Conservation (phyloP, 306 rosid genomes). For the Potentilla sterilis region DNA sequence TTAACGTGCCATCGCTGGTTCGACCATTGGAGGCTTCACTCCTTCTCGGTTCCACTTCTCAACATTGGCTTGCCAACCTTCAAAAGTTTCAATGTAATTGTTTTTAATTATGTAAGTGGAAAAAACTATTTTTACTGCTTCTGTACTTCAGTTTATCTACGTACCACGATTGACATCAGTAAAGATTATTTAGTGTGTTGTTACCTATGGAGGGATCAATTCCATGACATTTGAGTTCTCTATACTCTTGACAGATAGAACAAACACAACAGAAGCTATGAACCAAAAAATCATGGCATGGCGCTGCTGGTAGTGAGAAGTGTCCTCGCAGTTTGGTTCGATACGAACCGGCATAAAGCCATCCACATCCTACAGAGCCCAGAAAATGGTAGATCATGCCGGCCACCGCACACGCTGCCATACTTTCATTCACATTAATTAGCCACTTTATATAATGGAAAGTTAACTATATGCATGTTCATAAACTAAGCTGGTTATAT, state of each 20-base stretch:
- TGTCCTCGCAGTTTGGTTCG: slow-evolving; percentile 27
- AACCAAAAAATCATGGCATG: slow-evolving; percentile 16
- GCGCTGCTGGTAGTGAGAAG: slow-evolving; percentile 32
- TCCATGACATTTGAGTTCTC: slow-evolving; percentile 29
- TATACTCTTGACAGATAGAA: slow-evolving; percentile 28
- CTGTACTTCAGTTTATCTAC: too few relatives aligned
- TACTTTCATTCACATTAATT: not conserved
- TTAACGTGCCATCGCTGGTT: slow-evolving; percentile 19
- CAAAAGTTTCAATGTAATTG: not conserved
- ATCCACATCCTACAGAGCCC: not conserved
- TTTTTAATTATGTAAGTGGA: not conserved
- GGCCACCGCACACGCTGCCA: slow-evolving; percentile 22
- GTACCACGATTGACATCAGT: not conserved
- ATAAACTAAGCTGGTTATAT: not conserved
- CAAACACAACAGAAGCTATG: slow-evolving; percentile 27
- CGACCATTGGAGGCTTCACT: slow-evolving; percentile 19
- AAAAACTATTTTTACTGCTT: not conserved
- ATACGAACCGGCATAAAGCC: slow-evolving; percentile 16
- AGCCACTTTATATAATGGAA: not conserved
- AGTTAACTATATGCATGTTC: not conserved
- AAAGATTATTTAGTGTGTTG: not conserved
- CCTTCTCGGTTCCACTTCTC: slow-evolving; percentile 29
- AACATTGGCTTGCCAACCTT: slow-evolving; percentile 32
- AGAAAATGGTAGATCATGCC: slow-evolving; percentile 12
- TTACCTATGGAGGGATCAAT: slow-evolving; percentile 32